Evolutionary conservation across 2,329 filamentous ascomycete species (phyloP), one percentile per base, ranked within the genome.

Genomic region (Microdochium bolleyi): DNA sequence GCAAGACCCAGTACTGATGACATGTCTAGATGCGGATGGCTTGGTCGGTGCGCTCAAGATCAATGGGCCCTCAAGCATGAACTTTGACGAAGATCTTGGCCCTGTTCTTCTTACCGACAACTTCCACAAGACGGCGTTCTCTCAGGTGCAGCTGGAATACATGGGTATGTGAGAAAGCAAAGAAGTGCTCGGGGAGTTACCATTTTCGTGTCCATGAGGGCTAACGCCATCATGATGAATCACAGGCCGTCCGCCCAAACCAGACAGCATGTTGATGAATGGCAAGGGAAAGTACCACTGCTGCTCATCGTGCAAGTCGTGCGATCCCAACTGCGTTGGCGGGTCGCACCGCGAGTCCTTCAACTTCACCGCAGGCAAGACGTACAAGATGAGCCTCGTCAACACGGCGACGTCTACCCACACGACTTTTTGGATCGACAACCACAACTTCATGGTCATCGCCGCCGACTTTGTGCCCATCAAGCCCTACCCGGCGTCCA

Each of bases 21-120:
- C 30, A 16, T 34, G 9, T 9, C 16, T 34, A 34, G 73, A 74
- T 52, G 66, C 65, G 19, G 71, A 78, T 52, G 77, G 77, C 5
- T 62, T 78, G 0, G 63, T 70, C 38, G 77, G 77, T 2, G 64
- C 70, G 1, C 72, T 79, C 22, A 62, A 77, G n/a, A 72, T 76
- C 52, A 61, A 75, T 44, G 74, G 74, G 1, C 74, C 74, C 1
- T 54, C 60, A 27, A 66, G 65, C 8, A 52, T 55, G n/a, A 50
- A 56, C 54, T 79, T 78, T 60, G 78, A 82, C 53, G 67, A 74
- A 49, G 79, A 83, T 58, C 69, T 81, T 0, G 79, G 79, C 11
- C 58, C 70, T 3, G 67, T 78, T 7, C 71, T 74, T 4, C 68
- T 83, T 41, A 73, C 70, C 8, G 80, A 83, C 57, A 82, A 76